A percentile compares a stretch with the other conserved stretches of the same genome.
Conservation (phyloP, 352 stramenopile genomes). For the Globisporangium emineosum region DNA sequence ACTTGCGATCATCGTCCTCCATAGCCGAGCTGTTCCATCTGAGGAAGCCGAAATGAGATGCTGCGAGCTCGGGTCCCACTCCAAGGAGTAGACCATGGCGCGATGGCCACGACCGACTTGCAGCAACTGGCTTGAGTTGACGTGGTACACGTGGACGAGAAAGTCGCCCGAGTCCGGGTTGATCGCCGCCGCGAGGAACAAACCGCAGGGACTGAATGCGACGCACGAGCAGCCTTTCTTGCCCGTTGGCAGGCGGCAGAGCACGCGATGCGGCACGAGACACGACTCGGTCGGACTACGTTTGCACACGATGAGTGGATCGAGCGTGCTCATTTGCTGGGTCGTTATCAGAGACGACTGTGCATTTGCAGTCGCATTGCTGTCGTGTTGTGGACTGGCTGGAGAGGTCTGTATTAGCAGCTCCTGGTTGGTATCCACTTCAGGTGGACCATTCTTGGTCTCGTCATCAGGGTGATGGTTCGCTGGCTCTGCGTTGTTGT, state of each 20-base stretch:
- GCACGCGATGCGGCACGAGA: constrained; percentile 50
- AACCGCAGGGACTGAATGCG: constrained; percentile 57
- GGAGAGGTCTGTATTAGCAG: not conserved
- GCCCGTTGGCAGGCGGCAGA: constrained; percentile 50
- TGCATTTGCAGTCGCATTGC: no score
- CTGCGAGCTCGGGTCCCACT: constrained; percentile 36
- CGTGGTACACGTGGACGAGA: constrained; percentile 42
- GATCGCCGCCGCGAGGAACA: constrained; percentile 47
- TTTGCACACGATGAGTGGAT: constrained; percentile 30
- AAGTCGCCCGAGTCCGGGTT: constrained; percentile 33
- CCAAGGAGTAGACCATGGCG: constrained; percentile 54
- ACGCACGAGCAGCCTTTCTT: constrained; percentile 56
- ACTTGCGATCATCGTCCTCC: constrained; percentile 22
- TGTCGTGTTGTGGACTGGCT: not conserved
- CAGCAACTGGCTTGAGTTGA: constrained; percentile 36
- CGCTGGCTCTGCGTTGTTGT: not conserved
- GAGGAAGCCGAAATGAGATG: constrained; percentile 54
- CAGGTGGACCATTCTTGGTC: not conserved
- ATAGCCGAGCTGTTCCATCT: constrained; percentile 49
- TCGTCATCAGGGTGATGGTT: not conserved
- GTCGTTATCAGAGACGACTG: no score
- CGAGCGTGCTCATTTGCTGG: constrained; percentile 11
- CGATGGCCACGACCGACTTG: constrained; percentile 42
- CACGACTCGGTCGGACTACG: constrained; percentile 38
- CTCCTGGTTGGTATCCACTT: constrained; percentile 1